phyloP scores from a whole-genome alignment of 495 filamentous ascomycete genomes.

The Aspergillus sparsus region DNA sequence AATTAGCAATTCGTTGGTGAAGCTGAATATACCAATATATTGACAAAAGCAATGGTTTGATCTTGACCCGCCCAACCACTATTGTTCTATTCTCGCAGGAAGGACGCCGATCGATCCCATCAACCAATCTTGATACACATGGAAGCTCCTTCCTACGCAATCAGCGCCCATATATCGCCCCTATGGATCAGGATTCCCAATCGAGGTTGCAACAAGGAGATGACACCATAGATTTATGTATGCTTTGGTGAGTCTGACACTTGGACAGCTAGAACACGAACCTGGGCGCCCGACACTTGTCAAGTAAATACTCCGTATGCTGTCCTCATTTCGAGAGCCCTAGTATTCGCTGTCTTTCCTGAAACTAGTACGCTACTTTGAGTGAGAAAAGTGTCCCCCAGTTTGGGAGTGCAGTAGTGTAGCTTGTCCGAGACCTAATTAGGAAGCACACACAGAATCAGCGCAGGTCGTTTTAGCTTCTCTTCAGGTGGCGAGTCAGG shows the following conservation, averaged over 20 bases:
- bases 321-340: conserved; percentile 2
- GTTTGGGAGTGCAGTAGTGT: neutral
- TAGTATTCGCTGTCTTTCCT: neutral
- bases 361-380: neutral
- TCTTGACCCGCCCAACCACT: conserved; percentile 7
- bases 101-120: conserved; percentile 11
- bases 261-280: neutral
- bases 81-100: conserved; percentile 8
- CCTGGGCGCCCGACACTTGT: neutral
- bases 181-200: neutral
- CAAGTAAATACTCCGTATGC: neutral
- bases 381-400: neutral
- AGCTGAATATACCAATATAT: conserved; percentile 9
- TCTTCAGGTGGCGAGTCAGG: neutral
- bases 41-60: conserved; percentile 7
- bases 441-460: conserved; percentile 3
- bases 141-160: conserved; percentile 6
- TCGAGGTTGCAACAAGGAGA: neutral
- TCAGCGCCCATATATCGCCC: neutral
- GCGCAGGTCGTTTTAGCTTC: neutral
- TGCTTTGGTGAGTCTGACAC: neutral
- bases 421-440: neutral
- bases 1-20: neutral
- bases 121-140: neutral
- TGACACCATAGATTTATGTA: neutral